These are phyloP conservation scores for Fusarium sororula DNA, from an alignment of 2,329 filamentous ascomycete genomes.

Conservation along the genomic window DNA sequence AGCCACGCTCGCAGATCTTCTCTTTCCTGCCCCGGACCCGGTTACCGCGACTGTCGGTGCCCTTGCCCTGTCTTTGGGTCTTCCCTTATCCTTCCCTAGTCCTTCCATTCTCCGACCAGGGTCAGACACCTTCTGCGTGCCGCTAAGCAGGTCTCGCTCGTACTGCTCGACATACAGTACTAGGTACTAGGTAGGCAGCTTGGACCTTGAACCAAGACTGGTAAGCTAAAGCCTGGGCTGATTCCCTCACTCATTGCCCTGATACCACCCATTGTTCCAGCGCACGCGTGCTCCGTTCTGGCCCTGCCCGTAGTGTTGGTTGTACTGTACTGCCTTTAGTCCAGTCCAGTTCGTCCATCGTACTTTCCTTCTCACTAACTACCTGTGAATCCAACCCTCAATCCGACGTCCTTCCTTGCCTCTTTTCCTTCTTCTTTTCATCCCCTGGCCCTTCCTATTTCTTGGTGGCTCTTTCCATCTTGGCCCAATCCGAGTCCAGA, in stretches of 20 bases:
- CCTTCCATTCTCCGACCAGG: slow-evolving; percentile 36
- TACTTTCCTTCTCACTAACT: slow-evolving; percentile 5
- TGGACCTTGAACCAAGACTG: slow-evolving; percentile 23
- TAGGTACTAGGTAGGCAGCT: slow-evolving; percentile 3
- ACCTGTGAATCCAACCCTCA: slow-evolving; percentile 27
- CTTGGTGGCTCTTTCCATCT: slow-evolving; percentile 30
- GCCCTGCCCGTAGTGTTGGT: slow-evolving; percentile 5
- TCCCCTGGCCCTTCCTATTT: slow-evolving; percentile 34
- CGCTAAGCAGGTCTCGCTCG: slow-evolving; percentile 33
- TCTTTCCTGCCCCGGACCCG: slow-evolving; percentile 36
- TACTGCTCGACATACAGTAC: slow-evolving; percentile 9
- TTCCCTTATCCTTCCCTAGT: slow-evolving; percentile 38
- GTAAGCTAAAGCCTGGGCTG: slow-evolving; percentile 35
- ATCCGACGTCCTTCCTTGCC: slow-evolving; percentile 23
- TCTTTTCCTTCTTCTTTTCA: slow-evolving; percentile 31
- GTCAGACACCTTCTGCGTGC: slow-evolving; percentile 35
- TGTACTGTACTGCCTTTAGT: not conserved
- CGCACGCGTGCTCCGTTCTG: slow-evolving; percentile 35
- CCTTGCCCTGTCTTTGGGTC: slow-evolving; percentile 28
- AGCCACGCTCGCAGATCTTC: slow-evolving; percentile 40
- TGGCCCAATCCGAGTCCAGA: slow-evolving; percentile 27
- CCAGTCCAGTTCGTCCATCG: not conserved
- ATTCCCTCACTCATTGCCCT: slow-evolving; percentile 35
- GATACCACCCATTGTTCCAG: slow-evolving; percentile 41
- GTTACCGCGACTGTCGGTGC: slow-evolving; percentile 35